Base-by-base conservation (phyloP, 2,329 filamentous ascomycete species). In the Fusarium fracticaudum region DNA sequence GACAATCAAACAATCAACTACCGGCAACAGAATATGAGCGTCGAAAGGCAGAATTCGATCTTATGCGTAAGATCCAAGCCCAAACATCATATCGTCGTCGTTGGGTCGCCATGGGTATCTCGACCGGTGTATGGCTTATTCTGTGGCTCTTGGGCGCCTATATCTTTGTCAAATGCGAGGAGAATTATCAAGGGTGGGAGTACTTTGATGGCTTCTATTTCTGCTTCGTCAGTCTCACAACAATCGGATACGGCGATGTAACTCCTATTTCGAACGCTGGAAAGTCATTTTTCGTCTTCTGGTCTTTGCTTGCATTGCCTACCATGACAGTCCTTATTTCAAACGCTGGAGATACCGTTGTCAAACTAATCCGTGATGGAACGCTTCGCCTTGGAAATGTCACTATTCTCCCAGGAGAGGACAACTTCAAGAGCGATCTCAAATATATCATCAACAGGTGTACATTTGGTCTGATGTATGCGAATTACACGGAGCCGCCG, bases 161-260 rank as follows among this genome's bases (percentile, higher is more conserved):
- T 20, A 88, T 96, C 15, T 98, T 98, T 73, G 83, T 87, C 76
- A 79, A 78, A 17, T 85, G 82, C 60, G 90, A 92, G 78, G 64
- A 78, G 22, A 78, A 80, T 0, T 90, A 90, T 58, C 90, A 92
- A 73, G 59, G 80, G 7, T 92, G 94, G 90, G 87, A 83, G 3
- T 98, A 97, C 79, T 98, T 96, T 76, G 86, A 95, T 64, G 89
- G 91, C 0, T 87, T 98, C 48, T 98, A 98, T 82, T 97, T 98
- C 79, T 91, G 91, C 75, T 98, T 96, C 81, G 91, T 94, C 40
- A 92, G 91, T 6, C 88, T 98, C 31, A 86, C 95, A 5, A 98
- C 95, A 0, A 93, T 98, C 43, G 95, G 95, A 2, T 98, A 97
- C 76, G 95, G 95, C 8, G 94, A 97, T 74, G 82, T 92, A 10